Evolutionary conservation across 2,329 filamentous ascomycete species (phyloP).

Genomic region (Ascosphaera acerosa): DNA sequence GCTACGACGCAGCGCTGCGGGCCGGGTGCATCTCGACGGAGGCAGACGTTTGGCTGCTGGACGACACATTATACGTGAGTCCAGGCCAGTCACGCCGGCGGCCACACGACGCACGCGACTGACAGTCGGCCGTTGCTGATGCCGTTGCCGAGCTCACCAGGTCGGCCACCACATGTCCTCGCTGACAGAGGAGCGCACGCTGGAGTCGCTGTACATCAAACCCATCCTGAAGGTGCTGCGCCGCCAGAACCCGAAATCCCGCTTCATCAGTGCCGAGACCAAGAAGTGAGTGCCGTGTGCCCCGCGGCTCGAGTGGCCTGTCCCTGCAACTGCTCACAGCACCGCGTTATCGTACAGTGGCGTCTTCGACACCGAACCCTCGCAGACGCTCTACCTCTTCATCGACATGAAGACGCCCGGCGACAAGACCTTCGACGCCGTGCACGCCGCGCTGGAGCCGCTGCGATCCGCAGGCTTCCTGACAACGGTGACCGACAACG

Average conservation of each 20-base stretch:
- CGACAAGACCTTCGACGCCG: slow-evolving; percentile 27
- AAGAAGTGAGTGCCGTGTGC: slow-evolving; percentile 18
- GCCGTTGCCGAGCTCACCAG: slow-evolving; percentile 14
- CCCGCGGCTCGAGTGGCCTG: not conserved
- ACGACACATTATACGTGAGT: slow-evolving; percentile 28
- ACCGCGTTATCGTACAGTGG: no score
- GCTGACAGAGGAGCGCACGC: slow-evolving; percentile 26
- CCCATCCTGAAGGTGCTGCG: slow-evolving; percentile 31
- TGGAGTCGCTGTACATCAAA: slow-evolving; percentile 32
- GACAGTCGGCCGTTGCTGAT: no score
- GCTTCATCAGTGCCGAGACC: slow-evolving; percentile 23
- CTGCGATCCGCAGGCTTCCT: slow-evolving; percentile 28
- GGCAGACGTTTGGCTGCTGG: slow-evolving; percentile 35
- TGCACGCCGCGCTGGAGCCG: slow-evolving; percentile 30
- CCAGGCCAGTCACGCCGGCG: no score
- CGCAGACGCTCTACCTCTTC: slow-evolving; percentile 37
- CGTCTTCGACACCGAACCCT: slow-evolving; percentile 30
- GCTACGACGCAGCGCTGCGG: slow-evolving; percentile 22
- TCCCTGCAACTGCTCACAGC: slow-evolving; percentile 2
- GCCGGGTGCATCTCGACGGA: slow-evolving; percentile 32
- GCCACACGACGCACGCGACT: no score
- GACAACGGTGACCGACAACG: slow-evolving; percentile 24
- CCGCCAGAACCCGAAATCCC: slow-evolving; percentile 28
- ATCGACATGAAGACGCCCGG: slow-evolving; percentile 38
- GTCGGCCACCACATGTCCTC: slow-evolving; percentile 31